phyloP scores from a whole-genome alignment of 1,284 basidiomycete species.

The Cryptococcus sp. region DNA sequence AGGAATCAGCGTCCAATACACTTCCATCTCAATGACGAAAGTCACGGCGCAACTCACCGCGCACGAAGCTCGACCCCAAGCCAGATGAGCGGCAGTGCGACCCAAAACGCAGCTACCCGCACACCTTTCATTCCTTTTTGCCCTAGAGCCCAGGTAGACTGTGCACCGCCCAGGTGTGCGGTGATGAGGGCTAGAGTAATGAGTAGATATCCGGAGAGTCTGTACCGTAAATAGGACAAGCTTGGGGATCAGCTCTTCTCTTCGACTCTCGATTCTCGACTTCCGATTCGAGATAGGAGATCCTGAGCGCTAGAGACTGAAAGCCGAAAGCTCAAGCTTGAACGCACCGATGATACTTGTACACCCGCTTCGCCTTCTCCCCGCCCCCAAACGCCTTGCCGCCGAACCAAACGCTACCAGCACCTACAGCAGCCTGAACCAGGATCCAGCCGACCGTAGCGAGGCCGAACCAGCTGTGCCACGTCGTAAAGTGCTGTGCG shows the following conservation, averaged over 20 bases:
- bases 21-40: background rate
- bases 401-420: constrained; percentile 34
- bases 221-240: constrained; percentile 10
- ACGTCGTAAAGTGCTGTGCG: constrained; percentile 47
- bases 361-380: constrained; percentile 41
- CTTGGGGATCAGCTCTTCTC: too few species aligned
- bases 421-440: constrained; percentile 42
- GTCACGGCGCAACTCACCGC: constrained; percentile 27
- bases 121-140: constrained; percentile 14
- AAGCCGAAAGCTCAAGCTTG: background rate
- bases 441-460: constrained; percentile 39
- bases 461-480: constrained; percentile 45
- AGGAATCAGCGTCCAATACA: background rate
- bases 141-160: constrained; percentile 39
- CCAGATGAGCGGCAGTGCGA: constrained; percentile 42
- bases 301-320: background rate
- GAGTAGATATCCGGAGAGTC: constrained; percentile 48
- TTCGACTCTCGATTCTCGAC: too few species aligned
- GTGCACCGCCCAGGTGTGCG: constrained; percentile 45
- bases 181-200: constrained; percentile 40
- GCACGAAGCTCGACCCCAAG: constrained; percentile 37
- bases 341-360: constrained; percentile 52
- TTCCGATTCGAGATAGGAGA: background rate
- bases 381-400: constrained; percentile 37
- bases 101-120: constrained; percentile 40